These are phyloP conservation scores for Lunasporangiospora selenospora DNA, from an alignment of 192 early-diverging fungal genomes.

Conservation along the genomic window DNA sequence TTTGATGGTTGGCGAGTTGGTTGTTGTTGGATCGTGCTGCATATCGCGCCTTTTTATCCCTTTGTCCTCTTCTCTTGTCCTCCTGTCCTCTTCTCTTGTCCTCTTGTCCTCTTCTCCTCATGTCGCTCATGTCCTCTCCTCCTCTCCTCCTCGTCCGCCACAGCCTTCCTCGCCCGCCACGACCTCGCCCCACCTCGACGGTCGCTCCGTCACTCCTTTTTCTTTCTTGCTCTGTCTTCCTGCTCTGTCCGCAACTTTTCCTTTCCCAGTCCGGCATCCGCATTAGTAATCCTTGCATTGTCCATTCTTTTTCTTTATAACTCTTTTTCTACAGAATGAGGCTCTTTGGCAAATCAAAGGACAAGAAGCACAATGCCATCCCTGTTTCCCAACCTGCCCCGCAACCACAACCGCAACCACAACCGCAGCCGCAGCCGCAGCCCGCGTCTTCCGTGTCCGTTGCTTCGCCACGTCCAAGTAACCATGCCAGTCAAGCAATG, in stretches of 20 bases:
- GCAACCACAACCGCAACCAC: constrained; percentile 10
- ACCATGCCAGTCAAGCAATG: constrained; percentile 18
- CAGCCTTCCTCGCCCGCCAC: not conserved
- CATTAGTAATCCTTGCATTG: not conserved
- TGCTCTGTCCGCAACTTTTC: not conserved
- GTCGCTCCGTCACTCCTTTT: not conserved
- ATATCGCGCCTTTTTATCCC: not conserved
- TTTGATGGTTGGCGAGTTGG: constrained; percentile 7
- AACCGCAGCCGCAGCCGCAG: constrained; percentile 6
- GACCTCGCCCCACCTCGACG: not conserved
- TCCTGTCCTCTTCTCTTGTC: not conserved
- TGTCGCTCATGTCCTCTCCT: not conserved
- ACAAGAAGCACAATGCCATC: constrained; percentile 22
- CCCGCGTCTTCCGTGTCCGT: too few relatives aligned
- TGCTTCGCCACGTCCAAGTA: constrained; percentile 16
- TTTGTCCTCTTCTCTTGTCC: not conserved
- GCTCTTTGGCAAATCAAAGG: constrained; percentile 43
- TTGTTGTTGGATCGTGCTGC: not conserved
- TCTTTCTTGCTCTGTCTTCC: too few relatives aligned
- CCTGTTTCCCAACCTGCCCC: not conserved
- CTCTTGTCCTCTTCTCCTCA: not conserved
- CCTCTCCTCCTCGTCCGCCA: too few relatives aligned
- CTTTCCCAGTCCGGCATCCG: not conserved
- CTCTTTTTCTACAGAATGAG: constrained; percentile 24
- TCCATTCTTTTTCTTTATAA: not conserved